Base-by-base conservation (phyloP, 176 grass and related monocot genomes). In the Eragrostis curvula region DNA sequence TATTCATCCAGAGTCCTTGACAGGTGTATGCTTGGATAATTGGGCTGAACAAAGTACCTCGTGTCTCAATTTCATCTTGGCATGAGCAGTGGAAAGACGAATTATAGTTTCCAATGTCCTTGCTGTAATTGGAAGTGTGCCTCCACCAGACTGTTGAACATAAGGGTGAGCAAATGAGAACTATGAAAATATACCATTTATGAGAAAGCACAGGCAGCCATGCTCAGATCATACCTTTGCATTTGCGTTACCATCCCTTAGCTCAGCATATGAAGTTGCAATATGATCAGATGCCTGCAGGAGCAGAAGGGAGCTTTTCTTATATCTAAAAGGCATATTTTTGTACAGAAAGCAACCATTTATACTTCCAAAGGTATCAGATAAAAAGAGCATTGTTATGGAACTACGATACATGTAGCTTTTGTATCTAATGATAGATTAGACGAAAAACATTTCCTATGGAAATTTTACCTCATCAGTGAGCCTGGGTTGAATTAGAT, bases 71-170 rank as follows among this genome's bases (percentile, higher is more conserved):
- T 93, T 99, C 93, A 99, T 90, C 88, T 99, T 99, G 52, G 93
- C 87, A 73, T 99, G 96, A 83, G 96, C 93, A 83, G 90, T 99
- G 52, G 96, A 95, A 12, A 96, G 82, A 72, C 96, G 96, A 66
- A 99, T 99, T 84, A 99, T 99, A 52, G 96, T 99, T 82, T 99
- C 96, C 82, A 99, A 77, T 71, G 96, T 99, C 87, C 96, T 99
- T 8, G 96, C 93, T 73, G 96, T 99, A 53, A 99, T 99, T 85
- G 96, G 93, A 89, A 99, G 91, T 23, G 96, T 99, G 65, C 96
- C 96, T 74, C 91, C 94, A 78, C 96, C 96, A 61, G 81, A 58
- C 96, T 98, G 85, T 77, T 69, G 77, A 85, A 86, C 14, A 58
- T 17, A 15, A 72, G 30, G 1, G 17, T 71, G 20, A 85, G 73